Conservation (phyloP, 1,139 yeast genomes). For the Zygotorulaspora mrakii region DNA sequence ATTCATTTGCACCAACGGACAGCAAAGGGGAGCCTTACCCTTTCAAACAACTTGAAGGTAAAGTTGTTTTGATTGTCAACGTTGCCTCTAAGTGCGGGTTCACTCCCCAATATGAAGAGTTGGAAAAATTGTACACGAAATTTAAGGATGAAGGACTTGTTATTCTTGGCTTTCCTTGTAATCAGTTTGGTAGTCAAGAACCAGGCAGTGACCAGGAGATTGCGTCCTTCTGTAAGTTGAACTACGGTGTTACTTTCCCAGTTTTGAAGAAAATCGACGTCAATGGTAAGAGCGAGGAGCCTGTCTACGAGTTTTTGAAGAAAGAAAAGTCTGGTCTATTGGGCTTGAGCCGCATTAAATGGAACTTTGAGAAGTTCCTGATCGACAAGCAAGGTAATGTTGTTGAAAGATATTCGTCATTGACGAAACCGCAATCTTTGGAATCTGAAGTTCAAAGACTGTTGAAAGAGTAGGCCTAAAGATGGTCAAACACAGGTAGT, state of each 20-base stretch:
- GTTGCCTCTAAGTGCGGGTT: constrained; percentile 91
- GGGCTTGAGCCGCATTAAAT: constrained; percentile 78
- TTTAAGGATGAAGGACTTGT: constrained; percentile 72
- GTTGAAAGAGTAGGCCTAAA: constrained; percentile 35
- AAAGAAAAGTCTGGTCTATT: constrained; percentile 51
- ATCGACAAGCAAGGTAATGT: constrained; percentile 71
- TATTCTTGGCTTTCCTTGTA: constrained; percentile 88
- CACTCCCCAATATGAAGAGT: constrained; percentile 80
- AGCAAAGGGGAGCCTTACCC: constrained; percentile 60
- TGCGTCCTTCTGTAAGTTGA: constrained; percentile 55
- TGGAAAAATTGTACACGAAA: constrained; percentile 77
- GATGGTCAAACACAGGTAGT: too few species aligned
- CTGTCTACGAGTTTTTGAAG: constrained; percentile 78
- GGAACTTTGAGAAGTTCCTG: constrained; percentile 95
- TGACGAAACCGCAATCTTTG: constrained; percentile 61
- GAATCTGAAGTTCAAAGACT: constrained; percentile 48
- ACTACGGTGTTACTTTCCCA: constrained; percentile 86
- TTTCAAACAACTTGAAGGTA: constrained; percentile 71
- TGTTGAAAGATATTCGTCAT: constrained; percentile 62
- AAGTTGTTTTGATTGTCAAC: constrained; percentile 86
- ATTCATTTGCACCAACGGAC: constrained; percentile 56
- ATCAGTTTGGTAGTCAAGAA: constrained; percentile 88
- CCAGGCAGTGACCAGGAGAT: constrained; percentile 70
- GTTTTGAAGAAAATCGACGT: constrained; percentile 83
- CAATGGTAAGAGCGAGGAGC: constrained; percentile 77